Percentiles rank a stretch among this genome's conserved stretches.
Evolutionary conservation across 495 filamentous ascomycete genomes (phyloP).

Genomic region (Hyaloscypha variabilis): DNA sequence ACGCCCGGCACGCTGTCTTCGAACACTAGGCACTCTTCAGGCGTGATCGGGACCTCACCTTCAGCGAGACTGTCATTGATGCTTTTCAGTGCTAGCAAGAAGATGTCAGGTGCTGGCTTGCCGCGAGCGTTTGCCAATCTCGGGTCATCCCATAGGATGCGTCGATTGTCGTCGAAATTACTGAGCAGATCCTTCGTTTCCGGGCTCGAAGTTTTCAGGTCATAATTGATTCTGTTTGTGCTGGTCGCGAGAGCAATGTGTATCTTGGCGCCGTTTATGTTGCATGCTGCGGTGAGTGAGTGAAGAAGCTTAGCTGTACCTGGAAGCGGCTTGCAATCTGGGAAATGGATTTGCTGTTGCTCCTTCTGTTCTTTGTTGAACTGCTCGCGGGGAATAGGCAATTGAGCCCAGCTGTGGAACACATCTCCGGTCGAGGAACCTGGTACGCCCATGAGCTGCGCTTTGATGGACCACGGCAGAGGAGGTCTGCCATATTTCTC

Average conservation of each 20-base stretch:
- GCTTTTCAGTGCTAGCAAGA: constrained; percentile 38
- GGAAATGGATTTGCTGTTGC: constrained; percentile 33
- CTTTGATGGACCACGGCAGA: constrained; percentile 7
- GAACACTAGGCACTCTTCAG: constrained; percentile 46
- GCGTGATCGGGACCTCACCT: constrained; percentile 28
- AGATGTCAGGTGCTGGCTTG: constrained; percentile 45
- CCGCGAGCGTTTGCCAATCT: constrained; percentile 32
- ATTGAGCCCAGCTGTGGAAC: constrained; percentile 36
- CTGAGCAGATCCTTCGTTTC: constrained; percentile 1
- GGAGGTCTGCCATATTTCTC: constrained; percentile 31
- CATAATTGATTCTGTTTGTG: not conserved
- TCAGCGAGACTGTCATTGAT: constrained; percentile 33
- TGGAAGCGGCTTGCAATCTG: constrained; percentile 36
- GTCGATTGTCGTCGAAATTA: constrained; percentile 22
- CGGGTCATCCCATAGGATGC: constrained; percentile 40
- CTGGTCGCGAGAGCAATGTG: constrained; percentile 16
- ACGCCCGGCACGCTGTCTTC: constrained; percentile 47
- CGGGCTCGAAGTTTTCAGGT: constrained; percentile 7
- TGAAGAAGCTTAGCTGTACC: constrained; percentile 38
- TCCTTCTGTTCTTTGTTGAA: constrained; percentile 34
- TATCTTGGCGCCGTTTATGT: constrained; percentile 4
- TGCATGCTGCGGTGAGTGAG: constrained; percentile 31
- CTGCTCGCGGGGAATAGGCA: constrained; percentile 38
- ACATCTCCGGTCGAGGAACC: constrained; percentile 5
- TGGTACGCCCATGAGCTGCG: constrained; percentile 12